These are phyloP conservation scores for Fusarium sp. DNA, from an alignment of 2,329 filamentous ascomycete species.

Conservation along the genomic window DNA sequence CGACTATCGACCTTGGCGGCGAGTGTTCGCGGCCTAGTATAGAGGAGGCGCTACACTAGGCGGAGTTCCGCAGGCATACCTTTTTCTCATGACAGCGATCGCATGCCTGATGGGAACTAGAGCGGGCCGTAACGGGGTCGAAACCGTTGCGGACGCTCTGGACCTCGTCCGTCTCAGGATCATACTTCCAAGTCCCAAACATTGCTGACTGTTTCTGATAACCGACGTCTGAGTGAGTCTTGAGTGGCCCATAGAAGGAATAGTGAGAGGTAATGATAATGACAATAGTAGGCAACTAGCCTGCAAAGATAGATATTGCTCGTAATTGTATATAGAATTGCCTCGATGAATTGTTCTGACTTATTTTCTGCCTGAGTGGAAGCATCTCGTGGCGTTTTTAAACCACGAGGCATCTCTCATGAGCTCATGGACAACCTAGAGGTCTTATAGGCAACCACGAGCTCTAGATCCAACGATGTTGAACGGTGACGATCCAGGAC, in stretches of 20 bases:
- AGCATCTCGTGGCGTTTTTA: constrained; percentile 43
- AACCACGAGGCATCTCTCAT: constrained; percentile 31
- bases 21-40: background rate
- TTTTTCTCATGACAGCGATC: constrained; percentile 59
- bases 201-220: constrained; percentile 42
- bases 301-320: constrained; percentile 7
- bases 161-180: constrained; percentile 57
- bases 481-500: constrained; percentile 13
- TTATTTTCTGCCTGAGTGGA: constrained; percentile 39
- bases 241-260: constrained; percentile 27
- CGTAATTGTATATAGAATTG: constrained; percentile 14
- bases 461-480: constrained; percentile 23
- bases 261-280: background rate
- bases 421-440: constrained; percentile 11
- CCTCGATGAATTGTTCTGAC: constrained; percentile 14
- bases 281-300: constrained; percentile 22
- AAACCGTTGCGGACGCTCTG: constrained; percentile 56
- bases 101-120: constrained; percentile 58
- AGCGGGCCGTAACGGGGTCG: constrained; percentile 57
- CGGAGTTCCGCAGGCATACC: constrained; percentile 41
- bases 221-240: constrained; percentile 8
- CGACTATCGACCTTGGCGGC: constrained; percentile 17
- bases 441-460: constrained; percentile 42
- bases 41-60: constrained; percentile 13
- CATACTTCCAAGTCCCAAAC: constrained; percentile 59